Percentiles rank a stretch among this genome's conserved stretches.
Evolutionary conservation across 192 early-diverging fungal species (phyloP).

Genomic region (Mortierella antarctica): DNA sequence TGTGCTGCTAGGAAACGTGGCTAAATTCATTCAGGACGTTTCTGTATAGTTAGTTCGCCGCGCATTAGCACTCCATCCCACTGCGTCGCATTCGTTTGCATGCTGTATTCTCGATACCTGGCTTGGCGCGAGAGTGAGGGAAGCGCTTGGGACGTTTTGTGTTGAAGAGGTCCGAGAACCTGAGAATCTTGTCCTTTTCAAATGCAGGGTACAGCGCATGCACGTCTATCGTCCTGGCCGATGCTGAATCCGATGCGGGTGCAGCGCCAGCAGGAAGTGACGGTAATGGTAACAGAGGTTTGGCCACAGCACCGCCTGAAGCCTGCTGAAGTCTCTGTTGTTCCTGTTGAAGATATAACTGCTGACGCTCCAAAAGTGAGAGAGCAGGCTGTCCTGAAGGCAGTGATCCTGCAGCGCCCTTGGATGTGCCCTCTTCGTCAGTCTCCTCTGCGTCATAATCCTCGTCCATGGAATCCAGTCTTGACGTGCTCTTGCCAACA

Average conservation of each 20-base stretch:
- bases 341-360: conserved; percentile 28
- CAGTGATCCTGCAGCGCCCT: neutral
- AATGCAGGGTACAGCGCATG: conserved; percentile 70
- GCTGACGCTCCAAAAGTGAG: conserved; percentile 22
- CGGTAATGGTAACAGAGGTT: neutral
- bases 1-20: conserved; percentile 26
- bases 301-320: conserved; percentile 5
- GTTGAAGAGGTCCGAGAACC: conserved; percentile 73
- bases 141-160: conserved; percentile 55
- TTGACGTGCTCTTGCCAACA: conserved; percentile 39
- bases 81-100: too few species aligned
- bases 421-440: conserved; percentile 21
- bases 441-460: conserved; percentile 53
- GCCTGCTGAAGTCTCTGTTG: conserved; percentile 22
- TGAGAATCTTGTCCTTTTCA: conserved; percentile 66
- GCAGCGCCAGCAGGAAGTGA: conserved; percentile 4
- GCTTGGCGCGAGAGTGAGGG: conserved; percentile 45
- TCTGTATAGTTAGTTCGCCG: too few species aligned
- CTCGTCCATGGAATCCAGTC: conserved; percentile 68
- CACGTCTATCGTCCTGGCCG: conserved; percentile 52
- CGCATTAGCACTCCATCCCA: too few species aligned
- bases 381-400: neutral
- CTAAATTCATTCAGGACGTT: neutral
- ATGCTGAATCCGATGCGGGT: neutral
- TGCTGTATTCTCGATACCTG: conserved; percentile 16